Percentiles rank a stretch among this genome's conserved stretches.
Evolutionary conservation across 2,329 filamentous ascomycete species (phyloP).

Genomic region (Talaromyces rugulosus): DNA sequence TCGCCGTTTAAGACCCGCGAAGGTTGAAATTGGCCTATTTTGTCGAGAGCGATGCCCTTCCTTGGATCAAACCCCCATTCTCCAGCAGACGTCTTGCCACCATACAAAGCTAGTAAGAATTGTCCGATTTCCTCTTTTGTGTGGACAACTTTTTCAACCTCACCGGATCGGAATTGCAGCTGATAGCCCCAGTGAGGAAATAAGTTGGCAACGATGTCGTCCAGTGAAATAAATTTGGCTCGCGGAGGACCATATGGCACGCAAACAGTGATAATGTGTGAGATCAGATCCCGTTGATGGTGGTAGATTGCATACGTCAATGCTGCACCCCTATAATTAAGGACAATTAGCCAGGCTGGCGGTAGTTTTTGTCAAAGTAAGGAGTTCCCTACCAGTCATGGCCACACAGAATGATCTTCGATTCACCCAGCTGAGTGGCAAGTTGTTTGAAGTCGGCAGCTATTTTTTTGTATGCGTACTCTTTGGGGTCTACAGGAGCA

Average conservation of each 20-base stretch:
- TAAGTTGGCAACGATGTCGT: constrained; percentile 53
- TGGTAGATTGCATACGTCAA: constrained; percentile 71
- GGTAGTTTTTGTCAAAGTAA: background rate
- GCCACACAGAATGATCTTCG: constrained; percentile 72
- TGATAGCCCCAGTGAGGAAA: constrained; percentile 78
- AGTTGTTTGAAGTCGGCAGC: constrained; percentile 72
- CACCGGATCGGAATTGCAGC: constrained; percentile 68
- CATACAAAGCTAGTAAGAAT: constrained; percentile 69
- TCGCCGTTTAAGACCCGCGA: constrained; percentile 60
- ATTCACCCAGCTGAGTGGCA: constrained; percentile 53
- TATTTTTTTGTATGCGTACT: constrained; percentile 69
- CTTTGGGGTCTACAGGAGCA: constrained; percentile 56
- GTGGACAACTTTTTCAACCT: constrained; percentile 57
- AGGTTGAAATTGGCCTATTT: constrained; percentile 53
- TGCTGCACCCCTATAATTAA: constrained; percentile 60
- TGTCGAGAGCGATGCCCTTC: constrained; percentile 62
- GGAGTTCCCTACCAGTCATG: constrained; percentile 66
- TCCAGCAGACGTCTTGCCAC: constrained; percentile 56
- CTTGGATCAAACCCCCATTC: constrained; percentile 56
- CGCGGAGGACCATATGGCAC: constrained; percentile 65
- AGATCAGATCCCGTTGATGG: constrained; percentile 68
- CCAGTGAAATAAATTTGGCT: constrained; percentile 52
- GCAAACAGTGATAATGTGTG: constrained; percentile 73
- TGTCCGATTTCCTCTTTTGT: constrained; percentile 61
- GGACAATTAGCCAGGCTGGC: too few relatives aligned